A percentile compares a stretch with the other conserved stretches of the same genome.
Conservation (phyloP, 1,284 basidiomycete genomes). For the Ganoderma meredithae region DNA sequence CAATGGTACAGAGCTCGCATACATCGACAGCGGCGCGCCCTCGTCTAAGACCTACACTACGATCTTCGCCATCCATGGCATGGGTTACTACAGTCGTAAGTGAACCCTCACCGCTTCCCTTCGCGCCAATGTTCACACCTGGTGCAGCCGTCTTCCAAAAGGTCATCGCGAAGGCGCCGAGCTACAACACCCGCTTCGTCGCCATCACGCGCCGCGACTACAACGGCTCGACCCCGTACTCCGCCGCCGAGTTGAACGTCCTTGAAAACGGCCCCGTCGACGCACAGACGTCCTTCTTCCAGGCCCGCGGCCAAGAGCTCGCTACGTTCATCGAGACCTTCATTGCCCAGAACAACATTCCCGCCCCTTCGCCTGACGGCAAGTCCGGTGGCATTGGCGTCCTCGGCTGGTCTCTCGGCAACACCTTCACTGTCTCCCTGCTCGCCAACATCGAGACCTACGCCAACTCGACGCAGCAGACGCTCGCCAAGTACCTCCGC, state of each 20-base stretch:
- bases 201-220: constrained; percentile 34
- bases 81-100: constrained; percentile 21
- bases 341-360: constrained; percentile 39
- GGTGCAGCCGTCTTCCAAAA: constrained; percentile 23
- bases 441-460: constrained; percentile 36
- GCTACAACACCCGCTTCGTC: constrained; percentile 36
- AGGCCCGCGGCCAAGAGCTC: constrained; percentile 42
- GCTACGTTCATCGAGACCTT: constrained; percentile 44
- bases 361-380: constrained; percentile 37
- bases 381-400: constrained; percentile 44
- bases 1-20: constrained; percentile 20
- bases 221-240: constrained; percentile 26
- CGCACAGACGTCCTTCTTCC: constrained; percentile 33
- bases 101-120: background rate
- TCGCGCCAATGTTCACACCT: background rate
- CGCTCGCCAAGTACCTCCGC: constrained; percentile 1
- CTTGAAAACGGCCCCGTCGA: constrained; percentile 38
- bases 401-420: constrained; percentile 49
- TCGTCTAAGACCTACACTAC: constrained; percentile 16
- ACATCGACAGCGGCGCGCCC: constrained; percentile 27
- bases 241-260: constrained; percentile 32
- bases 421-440: constrained; percentile 34
- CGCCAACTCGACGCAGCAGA: constrained; percentile 18
- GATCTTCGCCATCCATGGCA: constrained; percentile 29
- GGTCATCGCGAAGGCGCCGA: constrained; percentile 26